Evolutionary conservation across 768 basidiomycete genomes (phyloP).

Genomic region (Collybia sp.): DNA sequence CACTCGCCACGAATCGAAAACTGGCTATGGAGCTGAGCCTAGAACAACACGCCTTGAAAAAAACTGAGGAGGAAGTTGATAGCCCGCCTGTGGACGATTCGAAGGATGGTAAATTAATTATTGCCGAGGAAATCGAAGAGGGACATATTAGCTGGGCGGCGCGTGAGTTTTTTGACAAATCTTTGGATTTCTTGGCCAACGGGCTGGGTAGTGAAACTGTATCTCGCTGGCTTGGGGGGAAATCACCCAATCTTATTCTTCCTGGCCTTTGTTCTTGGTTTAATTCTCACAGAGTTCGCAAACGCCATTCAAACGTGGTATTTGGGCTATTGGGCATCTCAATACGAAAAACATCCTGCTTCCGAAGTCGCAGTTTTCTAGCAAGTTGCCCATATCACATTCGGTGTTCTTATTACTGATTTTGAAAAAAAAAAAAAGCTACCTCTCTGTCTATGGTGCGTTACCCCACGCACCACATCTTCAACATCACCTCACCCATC

Average conservation of each 20-base stretch:
- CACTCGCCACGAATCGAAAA: conserved; percentile 34
- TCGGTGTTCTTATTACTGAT: too few relatives aligned
- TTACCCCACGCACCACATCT: not conserved
- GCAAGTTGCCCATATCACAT: conserved; percentile 22
- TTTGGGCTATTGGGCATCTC: conserved; percentile 41
- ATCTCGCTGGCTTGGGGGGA: conserved; percentile 32
- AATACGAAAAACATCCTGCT: conserved; percentile 29
- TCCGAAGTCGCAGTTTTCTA: conserved; percentile 25
- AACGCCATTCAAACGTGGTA: conserved; percentile 34
- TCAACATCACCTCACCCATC: too few relatives aligned
- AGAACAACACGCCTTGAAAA: conserved; percentile 21
- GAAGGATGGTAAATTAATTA: conserved; percentile 54
- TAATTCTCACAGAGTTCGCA: conserved; percentile 16
- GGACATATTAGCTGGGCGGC: conserved; percentile 55
- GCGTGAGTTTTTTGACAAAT: conserved; percentile 17
- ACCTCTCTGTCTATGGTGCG: conserved; percentile 37
- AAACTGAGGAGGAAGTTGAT: conserved; percentile 19
- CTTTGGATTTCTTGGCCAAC: conserved; percentile 11
- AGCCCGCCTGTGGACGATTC: conserved; percentile 12
- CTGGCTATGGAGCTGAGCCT: conserved; percentile 23
- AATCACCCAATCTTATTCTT: conserved; percentile 28
- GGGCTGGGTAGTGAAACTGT: conserved; percentile 27
- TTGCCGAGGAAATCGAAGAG: conserved; percentile 58
- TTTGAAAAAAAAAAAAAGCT: conserved; percentile 30
- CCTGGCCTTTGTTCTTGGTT: conserved; percentile 15